A percentile compares a stretch with the other conserved stretches of the same genome.
These are phyloP conservation scores for Xerophyta viscosa DNA, from an alignment of 106 monocot genomes.

Conservation along the genomic window DNA sequence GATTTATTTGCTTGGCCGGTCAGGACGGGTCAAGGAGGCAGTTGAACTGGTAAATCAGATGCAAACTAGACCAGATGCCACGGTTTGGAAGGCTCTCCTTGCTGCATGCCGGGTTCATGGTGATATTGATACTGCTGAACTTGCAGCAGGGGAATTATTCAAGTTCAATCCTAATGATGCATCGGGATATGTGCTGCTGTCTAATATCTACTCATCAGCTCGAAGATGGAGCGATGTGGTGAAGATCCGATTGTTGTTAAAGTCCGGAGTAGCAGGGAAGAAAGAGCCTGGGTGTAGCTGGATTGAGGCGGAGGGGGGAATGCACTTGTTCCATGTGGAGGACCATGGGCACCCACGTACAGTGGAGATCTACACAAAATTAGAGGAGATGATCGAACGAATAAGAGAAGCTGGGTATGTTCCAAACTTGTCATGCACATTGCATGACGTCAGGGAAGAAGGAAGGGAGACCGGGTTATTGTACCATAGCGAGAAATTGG, in stretches of 20 bases:
- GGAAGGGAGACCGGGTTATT: constrained; percentile 23
- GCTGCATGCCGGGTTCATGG: constrained; percentile 38
- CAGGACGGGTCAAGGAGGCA: constrained; percentile 33
- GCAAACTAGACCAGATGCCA: constrained; percentile 15
- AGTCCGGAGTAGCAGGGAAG: constrained; percentile 31
- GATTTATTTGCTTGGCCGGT: constrained; percentile 46
- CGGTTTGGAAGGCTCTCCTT: constrained; percentile 53
- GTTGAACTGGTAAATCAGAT: constrained; percentile 14
- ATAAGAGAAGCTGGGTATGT: constrained; percentile 29
- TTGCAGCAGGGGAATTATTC: constrained; percentile 36
- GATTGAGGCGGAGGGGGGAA: constrained; percentile 26
- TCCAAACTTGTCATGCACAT: constrained; percentile 28
- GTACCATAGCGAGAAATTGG: constrained; percentile 62
- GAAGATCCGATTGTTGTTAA: constrained; percentile 41
- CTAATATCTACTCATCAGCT: constrained; percentile 37
- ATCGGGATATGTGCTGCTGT: constrained; percentile 37
- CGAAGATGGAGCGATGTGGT: constrained; percentile 36
- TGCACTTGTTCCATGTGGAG: constrained; percentile 44
- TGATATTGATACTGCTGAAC: constrained; percentile 27
- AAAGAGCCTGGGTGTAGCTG: constrained; percentile 53
- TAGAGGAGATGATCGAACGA: constrained; percentile 51
- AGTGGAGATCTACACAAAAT: constrained; percentile 35
- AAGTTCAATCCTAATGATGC: constrained; percentile 30
- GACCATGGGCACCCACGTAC: constrained; percentile 32
- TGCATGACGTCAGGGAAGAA: constrained; percentile 39